Percentiles rank a stretch among this genome's conserved stretches.
These are phyloP conservation scores for Ascochyta pisi DNA, from an alignment of 2,329 filamentous ascomycete species.

Conservation along the genomic window DNA sequence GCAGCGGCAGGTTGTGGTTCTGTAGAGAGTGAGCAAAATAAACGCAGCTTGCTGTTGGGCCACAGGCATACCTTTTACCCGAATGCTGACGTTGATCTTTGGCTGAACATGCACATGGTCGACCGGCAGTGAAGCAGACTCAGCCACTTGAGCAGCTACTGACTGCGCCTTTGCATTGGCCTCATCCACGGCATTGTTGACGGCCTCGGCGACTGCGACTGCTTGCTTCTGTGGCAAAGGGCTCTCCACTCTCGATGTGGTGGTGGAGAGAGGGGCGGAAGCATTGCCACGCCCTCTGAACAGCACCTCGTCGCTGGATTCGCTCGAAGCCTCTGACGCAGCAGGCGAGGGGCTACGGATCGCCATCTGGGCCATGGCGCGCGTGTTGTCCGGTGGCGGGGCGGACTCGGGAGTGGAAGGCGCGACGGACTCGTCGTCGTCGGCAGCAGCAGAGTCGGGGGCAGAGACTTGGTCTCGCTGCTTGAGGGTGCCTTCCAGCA, in stretches of 20 bases:
- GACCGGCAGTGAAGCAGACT: constrained; percentile 4
- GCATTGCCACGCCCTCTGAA: constrained; percentile 42
- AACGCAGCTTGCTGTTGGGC: too few species aligned
- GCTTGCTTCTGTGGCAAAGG: constrained; percentile 7
- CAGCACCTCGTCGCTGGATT: constrained; percentile 67
- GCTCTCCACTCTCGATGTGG: constrained; percentile 9
- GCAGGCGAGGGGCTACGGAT: constrained; percentile 49
- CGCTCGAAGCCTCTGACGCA: constrained; percentile 29
- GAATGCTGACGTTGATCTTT: constrained; percentile 18
- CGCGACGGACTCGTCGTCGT: constrained; percentile 20
- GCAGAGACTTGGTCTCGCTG: constrained; percentile 32
- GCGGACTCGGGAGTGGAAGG: constrained; percentile 24
- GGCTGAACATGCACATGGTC: constrained; percentile 10
- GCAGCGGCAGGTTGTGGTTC: constrained; percentile 3
- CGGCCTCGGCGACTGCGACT: constrained; percentile 1
- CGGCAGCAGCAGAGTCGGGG: constrained; percentile 7
- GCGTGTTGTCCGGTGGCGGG: constrained; percentile 25
- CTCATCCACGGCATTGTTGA: background rate
- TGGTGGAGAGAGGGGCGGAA: constrained; percentile 9
- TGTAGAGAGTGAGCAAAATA: background rate
- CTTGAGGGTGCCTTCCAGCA: constrained; percentile 44
- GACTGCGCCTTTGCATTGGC: constrained; percentile 2
- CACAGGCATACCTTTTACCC: constrained; percentile 9
- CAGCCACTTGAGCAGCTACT: constrained; percentile 5
- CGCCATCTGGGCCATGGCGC: constrained; percentile 41